phyloP scores from a whole-genome alignment of 2,329 filamentous ascomycete genomes.

The Onygena corvina region DNA sequence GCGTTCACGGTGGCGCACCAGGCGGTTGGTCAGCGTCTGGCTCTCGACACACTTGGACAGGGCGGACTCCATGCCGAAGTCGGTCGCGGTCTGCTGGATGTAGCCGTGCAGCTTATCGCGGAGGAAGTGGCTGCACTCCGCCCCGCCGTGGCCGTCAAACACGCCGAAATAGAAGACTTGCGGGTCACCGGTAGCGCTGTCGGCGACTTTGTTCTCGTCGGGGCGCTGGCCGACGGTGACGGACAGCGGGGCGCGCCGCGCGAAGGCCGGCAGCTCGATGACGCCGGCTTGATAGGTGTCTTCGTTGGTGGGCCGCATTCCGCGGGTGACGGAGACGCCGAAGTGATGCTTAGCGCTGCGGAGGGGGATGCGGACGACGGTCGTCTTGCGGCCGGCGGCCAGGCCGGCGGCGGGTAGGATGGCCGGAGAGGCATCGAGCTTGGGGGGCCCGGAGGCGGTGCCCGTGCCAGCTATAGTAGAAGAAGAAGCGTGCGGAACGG shows the following conservation, averaged over 20 bases:
- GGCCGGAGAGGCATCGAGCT: slow-evolving; percentile 27
- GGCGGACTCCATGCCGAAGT: slow-evolving; percentile 69
- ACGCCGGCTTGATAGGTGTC: slow-evolving; percentile 90
- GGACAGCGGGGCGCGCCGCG: slow-evolving; percentile 62
- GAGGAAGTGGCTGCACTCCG: slow-evolving; percentile 76
- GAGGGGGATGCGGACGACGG: slow-evolving; percentile 87
- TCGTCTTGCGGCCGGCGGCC: slow-evolving; percentile 61
- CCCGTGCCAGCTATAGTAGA: slow-evolving; percentile 26
- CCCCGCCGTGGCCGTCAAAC: slow-evolving; percentile 90
- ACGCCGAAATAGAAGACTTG: slow-evolving; percentile 97
- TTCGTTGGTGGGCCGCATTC: slow-evolving; percentile 80
- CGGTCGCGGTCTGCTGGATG: slow-evolving; percentile 65
- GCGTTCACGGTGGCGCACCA: slow-evolving; percentile 9
- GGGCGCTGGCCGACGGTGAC: slow-evolving; percentile 32
- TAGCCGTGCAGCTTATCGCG: slow-evolving; percentile 76
- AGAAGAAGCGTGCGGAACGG: slow-evolving; percentile 48
- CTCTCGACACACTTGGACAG: slow-evolving; percentile 37
- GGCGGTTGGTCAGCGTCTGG: slow-evolving; percentile 6
- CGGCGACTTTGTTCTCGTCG: slow-evolving; percentile 51
- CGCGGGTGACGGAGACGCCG: slow-evolving; percentile 64
- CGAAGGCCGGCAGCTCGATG: slow-evolving; percentile 85
- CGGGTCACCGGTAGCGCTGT: slow-evolving; percentile 72
- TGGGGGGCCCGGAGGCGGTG: slow-evolving; percentile 27
- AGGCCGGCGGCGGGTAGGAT: slow-evolving; percentile 44
- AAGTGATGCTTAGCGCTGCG: slow-evolving; percentile 94